Evolutionary conservation across 768 basidiomycete genomes (phyloP), one percentile per base, ranked within the genome.

Genomic region (Tricholoma furcatifolium): DNA sequence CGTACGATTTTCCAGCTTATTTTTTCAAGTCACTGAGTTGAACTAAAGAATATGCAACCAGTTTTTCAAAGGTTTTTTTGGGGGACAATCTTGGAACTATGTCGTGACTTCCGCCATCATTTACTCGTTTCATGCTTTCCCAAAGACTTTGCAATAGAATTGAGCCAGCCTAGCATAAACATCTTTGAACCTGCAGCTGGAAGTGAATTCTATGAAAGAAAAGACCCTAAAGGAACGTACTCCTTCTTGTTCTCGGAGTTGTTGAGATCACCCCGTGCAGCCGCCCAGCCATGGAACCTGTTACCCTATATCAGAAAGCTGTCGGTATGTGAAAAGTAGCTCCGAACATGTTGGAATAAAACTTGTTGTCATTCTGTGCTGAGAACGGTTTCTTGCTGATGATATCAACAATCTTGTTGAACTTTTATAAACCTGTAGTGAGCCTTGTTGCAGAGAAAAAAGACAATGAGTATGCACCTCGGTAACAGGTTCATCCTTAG

Each of bases 261-360:
- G 23, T 75, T 71, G 48, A 85, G 69, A 62, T 86, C 70, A 2
- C 74, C 84, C 43, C 84, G 73, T 3, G 85, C 84, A 17, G 82
- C 85, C 4, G 84, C 81, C 72, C 77, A 87, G 31, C 84, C 84
- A 58, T 86, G 84, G 69, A 78, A 77, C 70, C 80, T 82, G 51
- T 7, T 12, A 14, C 20, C 32, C n/a, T 42, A 9, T 17, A 43
- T 41, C 20, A 43, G 30, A 35, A 21, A 23, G 6, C 17, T 43
- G n/a, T 49, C 7, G 52, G 47, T 38, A 50, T 54, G 39, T 27
- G 4, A 53, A 47, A 41, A 12, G 18, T 39, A 42, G 64, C 66
- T 41, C 53, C 3, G 27, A 7, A 78, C 76, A 80, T 79, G 55
- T 72, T 74, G 2, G 69, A 43, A 56, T 81, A 83, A 49, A 70